These are phyloP conservation scores for Periconia digitata DNA, from an alignment of 2,329 filamentous ascomycete species.

Conservation along the genomic window DNA sequence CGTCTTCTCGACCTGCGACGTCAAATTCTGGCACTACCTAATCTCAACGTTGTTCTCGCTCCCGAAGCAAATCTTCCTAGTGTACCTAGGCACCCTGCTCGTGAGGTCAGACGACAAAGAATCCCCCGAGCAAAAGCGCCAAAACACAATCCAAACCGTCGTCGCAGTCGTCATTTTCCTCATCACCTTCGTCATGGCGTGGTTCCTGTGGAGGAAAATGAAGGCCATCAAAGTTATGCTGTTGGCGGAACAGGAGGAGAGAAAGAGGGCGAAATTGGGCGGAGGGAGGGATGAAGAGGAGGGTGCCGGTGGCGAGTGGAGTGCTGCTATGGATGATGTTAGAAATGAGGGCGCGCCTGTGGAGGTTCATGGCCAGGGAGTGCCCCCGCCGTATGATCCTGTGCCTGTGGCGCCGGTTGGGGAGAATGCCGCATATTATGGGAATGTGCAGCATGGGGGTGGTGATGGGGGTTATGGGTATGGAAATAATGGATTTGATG, in stretches of 20 bases:
- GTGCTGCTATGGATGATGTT: neutral
- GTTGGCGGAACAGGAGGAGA: constrained; percentile 11
- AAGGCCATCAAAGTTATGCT: constrained; percentile 9
- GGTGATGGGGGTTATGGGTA: neutral
- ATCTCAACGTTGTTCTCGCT: constrained; percentile 14
- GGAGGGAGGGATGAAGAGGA: neutral
- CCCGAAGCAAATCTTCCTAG: constrained; percentile 15
- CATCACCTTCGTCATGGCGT: constrained; percentile 10
- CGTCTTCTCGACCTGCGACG: constrained; percentile 18
- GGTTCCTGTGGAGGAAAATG: constrained; percentile 15
- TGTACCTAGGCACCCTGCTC: constrained; percentile 15
- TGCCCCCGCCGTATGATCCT: neutral
- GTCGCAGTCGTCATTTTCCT: constrained; percentile 8
- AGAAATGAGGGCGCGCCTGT: neutral
- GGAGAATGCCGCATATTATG: neutral
- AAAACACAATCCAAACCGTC: constrained; percentile 6
- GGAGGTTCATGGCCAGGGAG: neutral
- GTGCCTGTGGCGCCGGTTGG: neutral
- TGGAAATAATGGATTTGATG: neutral
- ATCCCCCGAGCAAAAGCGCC: constrained; percentile 1
- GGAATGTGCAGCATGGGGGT: neutral
- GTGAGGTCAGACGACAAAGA: neutral
- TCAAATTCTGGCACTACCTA: constrained; percentile 14
- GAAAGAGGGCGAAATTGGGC: neutral
- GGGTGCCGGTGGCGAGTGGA: neutral